Evolutionary conservation across 2,329 filamentous ascomycete genomes (phyloP).

Genomic region (Emergomyces pasteurianus): DNA sequence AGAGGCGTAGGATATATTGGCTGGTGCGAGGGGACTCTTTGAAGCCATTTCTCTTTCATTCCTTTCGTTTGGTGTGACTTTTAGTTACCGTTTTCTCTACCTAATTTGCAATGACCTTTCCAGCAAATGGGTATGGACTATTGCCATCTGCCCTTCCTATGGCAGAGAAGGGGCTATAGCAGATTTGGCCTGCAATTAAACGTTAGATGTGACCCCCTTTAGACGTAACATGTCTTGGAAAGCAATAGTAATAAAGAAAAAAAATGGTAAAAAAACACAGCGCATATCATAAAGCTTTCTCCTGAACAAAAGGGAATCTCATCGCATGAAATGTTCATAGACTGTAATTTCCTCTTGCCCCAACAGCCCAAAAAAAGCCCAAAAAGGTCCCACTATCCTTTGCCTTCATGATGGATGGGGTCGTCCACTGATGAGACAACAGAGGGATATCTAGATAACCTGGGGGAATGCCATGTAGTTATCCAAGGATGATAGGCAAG

Average conservation of each 20-base stretch:
- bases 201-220: neutral
- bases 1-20: slow-evolving; percentile 7
- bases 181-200: neutral
- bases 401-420: no score
- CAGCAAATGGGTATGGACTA: neutral
- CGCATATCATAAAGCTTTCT: neutral
- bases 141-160: neutral
- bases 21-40: neutral
- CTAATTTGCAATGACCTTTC: no score
- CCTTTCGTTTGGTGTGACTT: neutral
- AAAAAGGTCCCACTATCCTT: no score
- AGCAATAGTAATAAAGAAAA: neutral
- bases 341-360: neutral
- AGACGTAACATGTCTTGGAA: neutral
- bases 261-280: neutral
- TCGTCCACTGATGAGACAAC: no score
- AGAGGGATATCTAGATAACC: no score
- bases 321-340: neutral
- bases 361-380: no score
- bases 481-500: no score
- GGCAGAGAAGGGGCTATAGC: neutral
- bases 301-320: no score
- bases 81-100: neutral
- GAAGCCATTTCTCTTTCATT: neutral
- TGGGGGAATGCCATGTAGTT: no score